Evolutionary conservation across 2,329 filamentous ascomycete genomes (phyloP).

Genomic region (Ophiosphaerella narmari): DNA sequence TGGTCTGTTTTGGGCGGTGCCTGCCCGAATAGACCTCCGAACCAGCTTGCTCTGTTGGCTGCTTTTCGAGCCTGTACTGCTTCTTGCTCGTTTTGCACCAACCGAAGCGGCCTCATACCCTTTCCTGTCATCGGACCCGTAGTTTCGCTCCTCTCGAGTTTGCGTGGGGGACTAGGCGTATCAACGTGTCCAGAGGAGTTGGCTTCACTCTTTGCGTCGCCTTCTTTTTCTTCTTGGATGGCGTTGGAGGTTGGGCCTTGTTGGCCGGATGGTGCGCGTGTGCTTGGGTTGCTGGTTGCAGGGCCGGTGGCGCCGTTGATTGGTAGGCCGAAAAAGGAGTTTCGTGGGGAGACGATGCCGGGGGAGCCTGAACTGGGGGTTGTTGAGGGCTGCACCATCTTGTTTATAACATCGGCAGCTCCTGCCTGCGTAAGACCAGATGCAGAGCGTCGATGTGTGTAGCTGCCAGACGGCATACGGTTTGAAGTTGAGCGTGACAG

Average conservation of each 20-base stretch:
- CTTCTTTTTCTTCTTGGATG: slow-evolving; percentile 42
- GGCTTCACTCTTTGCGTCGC: slow-evolving; percentile 30
- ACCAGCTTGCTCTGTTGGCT: slow-evolving; percentile 54
- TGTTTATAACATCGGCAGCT: slow-evolving; percentile 77
- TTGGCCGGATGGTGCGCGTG: slow-evolving; percentile 42
- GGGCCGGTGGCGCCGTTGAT: slow-evolving; percentile 36
- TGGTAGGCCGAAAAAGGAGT: slow-evolving; percentile 49
- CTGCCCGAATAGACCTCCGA: slow-evolving; percentile 50
- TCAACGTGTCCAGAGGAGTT: slow-evolving; percentile 38
- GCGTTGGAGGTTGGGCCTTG: slow-evolving; percentile 14
- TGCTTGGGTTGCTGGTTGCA: slow-evolving; percentile 40
- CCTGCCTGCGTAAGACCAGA: slow-evolving; percentile 54
- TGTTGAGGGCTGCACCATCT: slow-evolving; percentile 75
- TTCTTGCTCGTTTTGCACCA: slow-evolving; percentile 73
- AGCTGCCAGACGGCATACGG: slow-evolving; percentile 44
- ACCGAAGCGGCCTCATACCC: slow-evolving; percentile 81
- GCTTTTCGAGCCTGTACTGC: slow-evolving; percentile 47
- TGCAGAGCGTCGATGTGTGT: slow-evolving; percentile 50
- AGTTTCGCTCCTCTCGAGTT: slow-evolving; percentile 56
- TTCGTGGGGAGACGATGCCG: slow-evolving; percentile 42
- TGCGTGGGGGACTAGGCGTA: slow-evolving; percentile 56
- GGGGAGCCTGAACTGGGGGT: slow-evolving; percentile 55
- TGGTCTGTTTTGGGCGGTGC: slow-evolving; percentile 28
- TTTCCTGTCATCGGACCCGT: slow-evolving; percentile 56
- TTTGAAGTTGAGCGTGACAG: slow-evolving; percentile 63